phyloP scores from a whole-genome alignment of 768 basidiomycete species.

The Suillus americanus region DNA sequence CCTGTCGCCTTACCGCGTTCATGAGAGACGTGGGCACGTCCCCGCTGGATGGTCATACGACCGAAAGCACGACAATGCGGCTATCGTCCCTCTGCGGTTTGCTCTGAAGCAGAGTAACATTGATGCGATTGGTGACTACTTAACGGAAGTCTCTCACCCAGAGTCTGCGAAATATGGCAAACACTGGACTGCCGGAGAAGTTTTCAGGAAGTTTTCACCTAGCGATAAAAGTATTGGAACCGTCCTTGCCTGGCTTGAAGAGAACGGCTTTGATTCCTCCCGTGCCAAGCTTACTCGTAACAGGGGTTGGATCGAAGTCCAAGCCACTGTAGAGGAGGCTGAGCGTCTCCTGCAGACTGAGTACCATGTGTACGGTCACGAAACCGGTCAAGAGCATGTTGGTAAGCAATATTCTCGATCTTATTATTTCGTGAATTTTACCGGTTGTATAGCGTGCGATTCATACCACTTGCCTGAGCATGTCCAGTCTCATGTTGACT shows the following conservation, averaged over 20 bases:
- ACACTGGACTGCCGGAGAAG: slow-evolving; percentile 45
- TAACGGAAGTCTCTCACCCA: slow-evolving; percentile 50
- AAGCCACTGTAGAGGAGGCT: slow-evolving; percentile 40
- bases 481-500: slow-evolving; percentile 38
- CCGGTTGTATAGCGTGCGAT: slow-evolving; percentile 28
- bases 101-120: slow-evolving; percentile 49
- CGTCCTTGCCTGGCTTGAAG: slow-evolving; percentile 44
- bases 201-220: slow-evolving; percentile 48
- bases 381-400: slow-evolving; percentile 36
- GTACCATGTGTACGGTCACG: slow-evolving; percentile 44
- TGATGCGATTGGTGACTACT: slow-evolving; percentile 42
- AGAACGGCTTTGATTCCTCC: slow-evolving; percentile 38
- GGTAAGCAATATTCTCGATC: slow-evolving; percentile 27
- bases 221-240: slow-evolving; percentile 38
- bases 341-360: slow-evolving; percentile 42
- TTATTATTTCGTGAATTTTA: not conserved
- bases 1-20: slow-evolving; percentile 42
- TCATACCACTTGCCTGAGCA: slow-evolving; percentile 36
- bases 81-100: slow-evolving; percentile 47
- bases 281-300: slow-evolving; percentile 38
- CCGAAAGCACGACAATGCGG: slow-evolving; percentile 33
- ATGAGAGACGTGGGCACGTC: slow-evolving; percentile 34
- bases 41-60: slow-evolving; percentile 39
- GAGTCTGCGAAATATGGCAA: slow-evolving; percentile 49
- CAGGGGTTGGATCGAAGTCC: slow-evolving; percentile 40